phyloP scores from a whole-genome alignment of 805 yeast species.

The Saccharomycopsis vini region DNA sequence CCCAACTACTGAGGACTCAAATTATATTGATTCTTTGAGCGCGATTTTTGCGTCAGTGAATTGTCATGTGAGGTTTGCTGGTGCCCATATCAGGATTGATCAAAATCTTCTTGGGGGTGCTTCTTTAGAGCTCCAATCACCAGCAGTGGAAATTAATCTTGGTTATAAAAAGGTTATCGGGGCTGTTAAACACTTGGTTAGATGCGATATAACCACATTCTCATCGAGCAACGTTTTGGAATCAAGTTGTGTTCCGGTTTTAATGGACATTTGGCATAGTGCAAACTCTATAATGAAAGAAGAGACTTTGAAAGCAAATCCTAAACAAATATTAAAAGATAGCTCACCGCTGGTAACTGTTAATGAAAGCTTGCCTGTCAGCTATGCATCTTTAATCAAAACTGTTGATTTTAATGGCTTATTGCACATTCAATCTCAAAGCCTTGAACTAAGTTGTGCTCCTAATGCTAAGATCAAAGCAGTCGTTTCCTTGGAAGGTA shows the following conservation, averaged over 20 bases:
- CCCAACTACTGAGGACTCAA: slow-evolving; percentile 2
- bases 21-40: slow-evolving; percentile 16
- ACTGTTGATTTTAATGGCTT: slow-evolving; percentile 56
- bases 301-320: slow-evolving; percentile 14
- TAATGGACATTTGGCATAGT: slow-evolving; percentile 48
- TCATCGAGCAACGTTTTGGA: slow-evolving; percentile 64
- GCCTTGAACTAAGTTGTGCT: slow-evolving; percentile 74
- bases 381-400: slow-evolving; percentile 38
- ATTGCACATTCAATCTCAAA: slow-evolving; percentile 62
- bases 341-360: background rate
- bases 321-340: background rate
- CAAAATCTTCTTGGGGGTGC: slow-evolving; percentile 3
- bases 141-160: slow-evolving; percentile 54
- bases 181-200: slow-evolving; percentile 35
- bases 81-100: slow-evolving; percentile 46
- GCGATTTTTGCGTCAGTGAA: slow-evolving; percentile 32
- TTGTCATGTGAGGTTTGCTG: slow-evolving; percentile 52
- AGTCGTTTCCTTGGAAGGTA: slow-evolving; percentile 60
- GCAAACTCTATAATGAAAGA: slow-evolving; percentile 39
- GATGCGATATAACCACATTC: slow-evolving; percentile 49
- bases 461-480: slow-evolving; percentile 93
- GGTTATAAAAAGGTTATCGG: slow-evolving; percentile 40
- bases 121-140: slow-evolving; percentile 60
- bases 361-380: slow-evolving; percentile 32
- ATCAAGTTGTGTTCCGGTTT: slow-evolving; percentile 72